phyloP scores from a whole-genome alignment of 2,329 filamentous ascomycete genomes.

The Ceratocystis huliohia region DNA sequence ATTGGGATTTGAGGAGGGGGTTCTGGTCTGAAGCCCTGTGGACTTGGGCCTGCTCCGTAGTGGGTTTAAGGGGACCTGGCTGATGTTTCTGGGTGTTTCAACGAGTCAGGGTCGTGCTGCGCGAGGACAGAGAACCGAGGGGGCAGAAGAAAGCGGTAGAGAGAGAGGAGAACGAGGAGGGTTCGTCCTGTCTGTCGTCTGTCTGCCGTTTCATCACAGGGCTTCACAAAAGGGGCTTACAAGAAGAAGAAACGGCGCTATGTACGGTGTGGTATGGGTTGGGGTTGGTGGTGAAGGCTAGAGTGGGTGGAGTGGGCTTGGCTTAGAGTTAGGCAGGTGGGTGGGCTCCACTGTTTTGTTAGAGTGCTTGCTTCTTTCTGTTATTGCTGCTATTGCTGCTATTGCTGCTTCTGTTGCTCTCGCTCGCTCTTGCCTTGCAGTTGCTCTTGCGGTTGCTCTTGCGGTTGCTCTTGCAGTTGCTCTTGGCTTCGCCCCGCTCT shows the following conservation, averaged over 20 bases:
- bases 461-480: no score
- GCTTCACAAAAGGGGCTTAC: neutral
- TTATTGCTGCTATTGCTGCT: neutral
- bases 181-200: neutral
- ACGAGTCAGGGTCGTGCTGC: neutral
- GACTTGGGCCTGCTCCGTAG: no score
- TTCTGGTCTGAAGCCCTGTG: neutral
- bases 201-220: neutral
- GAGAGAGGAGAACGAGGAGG: neutral
- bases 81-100: neutral
- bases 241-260: neutral
- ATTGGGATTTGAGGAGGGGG: no score
- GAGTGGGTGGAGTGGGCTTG: neutral
- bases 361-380: neutral
- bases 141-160: neutral
- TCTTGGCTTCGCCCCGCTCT: no score
- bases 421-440: no score
- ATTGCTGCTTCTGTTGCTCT: no score
- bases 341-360: neutral
- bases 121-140: neutral
- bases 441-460: no score
- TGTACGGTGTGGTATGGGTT: no score
- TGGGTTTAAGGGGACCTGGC: no score
- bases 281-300: no score
- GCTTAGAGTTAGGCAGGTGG: neutral